These are phyloP conservation scores for Lachnellula occidentalis DNA, from an alignment of 2,329 filamentous ascomycete species.

Conservation along the genomic window DNA sequence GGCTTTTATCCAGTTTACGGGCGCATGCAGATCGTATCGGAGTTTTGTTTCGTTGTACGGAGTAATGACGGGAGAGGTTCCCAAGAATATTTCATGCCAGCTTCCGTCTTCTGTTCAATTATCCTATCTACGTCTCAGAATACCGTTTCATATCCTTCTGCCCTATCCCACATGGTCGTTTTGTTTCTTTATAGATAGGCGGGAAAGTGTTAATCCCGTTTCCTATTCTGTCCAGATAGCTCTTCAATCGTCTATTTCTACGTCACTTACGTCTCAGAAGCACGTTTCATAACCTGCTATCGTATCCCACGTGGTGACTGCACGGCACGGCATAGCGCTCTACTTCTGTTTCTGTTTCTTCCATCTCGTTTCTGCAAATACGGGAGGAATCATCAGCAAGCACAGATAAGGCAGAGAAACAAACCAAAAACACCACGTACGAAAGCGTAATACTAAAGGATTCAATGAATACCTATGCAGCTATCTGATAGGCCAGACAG, in stretches of 20 bases:
- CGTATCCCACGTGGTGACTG: no score
- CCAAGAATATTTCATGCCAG: no score
- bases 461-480: no score
- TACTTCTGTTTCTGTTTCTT: no score
- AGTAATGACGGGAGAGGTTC: background rate
- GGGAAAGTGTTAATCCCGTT: background rate
- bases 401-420: no score
- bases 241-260: background rate
- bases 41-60: background rate
- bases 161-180: background rate
- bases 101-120: background rate
- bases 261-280: background rate
- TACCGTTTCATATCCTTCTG: background rate
- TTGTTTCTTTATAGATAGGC: background rate
- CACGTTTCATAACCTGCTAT: no score
- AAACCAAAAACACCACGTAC: no score
- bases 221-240: background rate
- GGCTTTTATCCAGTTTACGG: background rate
- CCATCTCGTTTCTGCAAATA: no score
- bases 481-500: no score
- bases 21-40: background rate
- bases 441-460: no score
- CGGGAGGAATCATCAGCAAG: no score
- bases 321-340: no score
- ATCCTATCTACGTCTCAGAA: background rate